phyloP scores from a whole-genome alignment of 306 rosid species.

The Glycine tomentella region DNA sequence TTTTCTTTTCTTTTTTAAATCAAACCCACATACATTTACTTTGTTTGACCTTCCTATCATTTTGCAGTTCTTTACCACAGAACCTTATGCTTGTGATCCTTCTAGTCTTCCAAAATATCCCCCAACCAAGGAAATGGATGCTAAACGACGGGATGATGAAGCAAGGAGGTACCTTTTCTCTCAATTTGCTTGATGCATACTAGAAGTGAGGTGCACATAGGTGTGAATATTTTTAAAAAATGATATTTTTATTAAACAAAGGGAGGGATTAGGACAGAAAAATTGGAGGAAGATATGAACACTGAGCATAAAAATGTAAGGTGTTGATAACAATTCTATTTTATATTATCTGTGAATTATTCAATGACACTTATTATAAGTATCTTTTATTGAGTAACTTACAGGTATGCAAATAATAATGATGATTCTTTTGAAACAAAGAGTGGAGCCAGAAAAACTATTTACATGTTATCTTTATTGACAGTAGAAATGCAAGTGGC shows the following conservation, averaged over 20 bases:
- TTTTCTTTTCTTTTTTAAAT: background rate
- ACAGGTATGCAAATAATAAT: background rate
- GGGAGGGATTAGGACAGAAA: background rate
- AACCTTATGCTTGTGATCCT: slow-evolving; percentile 92
- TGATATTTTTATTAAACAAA: no score
- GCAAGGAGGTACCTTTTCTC: slow-evolving; percentile 64
- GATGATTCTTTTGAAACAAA: slow-evolving; percentile 2
- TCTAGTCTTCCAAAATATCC: slow-evolving; percentile 95
- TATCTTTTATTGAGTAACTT: background rate
- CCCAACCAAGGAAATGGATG: slow-evolving; percentile 95
- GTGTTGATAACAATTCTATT: background rate
- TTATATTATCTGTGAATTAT: slow-evolving; percentile 23
- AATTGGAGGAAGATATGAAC: slow-evolving; percentile 9
- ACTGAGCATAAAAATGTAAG: slow-evolving; percentile 6
- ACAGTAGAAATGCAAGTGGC: background rate
- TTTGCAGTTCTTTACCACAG: slow-evolving; percentile 85
- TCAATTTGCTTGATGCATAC: slow-evolving; percentile 44
- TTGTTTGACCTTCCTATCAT: slow-evolving; percentile 41
- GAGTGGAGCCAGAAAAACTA: slow-evolving; percentile 34
- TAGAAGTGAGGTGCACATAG: slow-evolving; percentile 13
- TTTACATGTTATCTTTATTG: background rate
- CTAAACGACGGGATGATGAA: slow-evolving; percentile 85
- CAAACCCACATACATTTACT: slow-evolving; percentile 30
- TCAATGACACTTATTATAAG: slow-evolving; percentile 4
- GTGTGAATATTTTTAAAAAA: background rate